Evolutionary conservation across 78 protist species (phyloP).

Genomic region (Mantamonas sphyraenae): DNA sequence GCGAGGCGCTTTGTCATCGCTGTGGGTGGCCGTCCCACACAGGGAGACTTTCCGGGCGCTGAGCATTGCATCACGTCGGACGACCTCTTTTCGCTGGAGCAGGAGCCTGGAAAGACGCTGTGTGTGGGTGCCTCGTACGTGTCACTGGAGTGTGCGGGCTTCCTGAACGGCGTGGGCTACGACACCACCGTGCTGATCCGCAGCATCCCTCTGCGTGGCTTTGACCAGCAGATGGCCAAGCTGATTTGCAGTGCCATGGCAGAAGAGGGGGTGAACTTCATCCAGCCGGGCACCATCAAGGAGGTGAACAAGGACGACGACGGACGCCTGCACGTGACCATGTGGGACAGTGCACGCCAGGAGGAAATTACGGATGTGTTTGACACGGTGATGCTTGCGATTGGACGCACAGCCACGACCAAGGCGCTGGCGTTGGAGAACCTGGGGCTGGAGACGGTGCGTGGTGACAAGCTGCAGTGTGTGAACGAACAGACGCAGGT

Average conservation of each 20-base stretch:
- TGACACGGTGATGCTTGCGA: slow-evolving; percentile 87
- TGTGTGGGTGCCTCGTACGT: slow-evolving; percentile 84
- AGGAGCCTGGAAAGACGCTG: slow-evolving; percentile 78
- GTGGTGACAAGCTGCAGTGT: slow-evolving; percentile 45
- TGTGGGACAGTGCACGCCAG: too few species aligned
- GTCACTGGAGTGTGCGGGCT: slow-evolving; percentile 92
- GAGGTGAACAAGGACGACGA: too few species aligned
- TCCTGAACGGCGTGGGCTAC: slow-evolving; percentile 46
- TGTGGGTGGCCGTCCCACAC: slow-evolving; percentile 77
- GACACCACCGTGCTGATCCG: slow-evolving; percentile 60
- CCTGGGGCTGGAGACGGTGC: slow-evolving; percentile 55
- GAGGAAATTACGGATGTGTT: too few species aligned
- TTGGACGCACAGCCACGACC: slow-evolving; percentile 70
- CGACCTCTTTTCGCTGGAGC: slow-evolving; percentile 72
- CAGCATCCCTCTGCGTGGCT: slow-evolving; percentile 77
- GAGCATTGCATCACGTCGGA: slow-evolving; percentile 80
- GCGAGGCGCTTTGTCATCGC: slow-evolving; percentile 66
- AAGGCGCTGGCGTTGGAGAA: too few species aligned
- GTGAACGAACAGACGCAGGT: slow-evolving; percentile 66
- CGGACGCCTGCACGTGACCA: too few species aligned
- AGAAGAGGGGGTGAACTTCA: slow-evolving; percentile 49
- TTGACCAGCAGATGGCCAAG: slow-evolving; percentile 78
- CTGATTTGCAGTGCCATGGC: slow-evolving; percentile 55
- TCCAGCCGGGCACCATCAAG: too few species aligned
- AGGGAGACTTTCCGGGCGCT: slow-evolving; percentile 69